A percentile compares a stretch with the other conserved stretches of the same genome.
Conservation (phyloP, 768 basidiomycete genomes). For the Pleurotus djamor region DNA sequence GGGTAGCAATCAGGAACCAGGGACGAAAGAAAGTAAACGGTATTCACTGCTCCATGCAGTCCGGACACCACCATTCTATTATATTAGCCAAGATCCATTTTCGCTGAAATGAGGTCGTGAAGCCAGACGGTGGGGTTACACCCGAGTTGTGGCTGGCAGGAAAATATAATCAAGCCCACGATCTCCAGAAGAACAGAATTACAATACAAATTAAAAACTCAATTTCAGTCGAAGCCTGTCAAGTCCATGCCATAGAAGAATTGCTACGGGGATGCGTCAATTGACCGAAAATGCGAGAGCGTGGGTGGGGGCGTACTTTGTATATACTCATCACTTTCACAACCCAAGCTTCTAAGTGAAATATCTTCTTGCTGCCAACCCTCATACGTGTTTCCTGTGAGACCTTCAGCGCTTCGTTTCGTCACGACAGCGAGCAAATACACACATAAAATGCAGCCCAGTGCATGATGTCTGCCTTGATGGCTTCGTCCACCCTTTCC, state of each 20-base stretch:
- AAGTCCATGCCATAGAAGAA: slow-evolving; percentile 64
- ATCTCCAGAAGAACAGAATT: too few relatives aligned
- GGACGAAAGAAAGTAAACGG: too few relatives aligned
- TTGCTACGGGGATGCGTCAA: slow-evolving; percentile 32
- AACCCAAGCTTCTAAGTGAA: slow-evolving; percentile 96
- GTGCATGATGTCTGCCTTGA: slow-evolving; percentile 94
- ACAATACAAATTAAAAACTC: too few relatives aligned
- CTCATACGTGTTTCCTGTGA: slow-evolving; percentile 92
- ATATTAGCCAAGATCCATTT: too few relatives aligned
- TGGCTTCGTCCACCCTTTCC: slow-evolving; percentile 82
- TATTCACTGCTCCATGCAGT: too few relatives aligned
- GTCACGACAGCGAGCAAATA: slow-evolving; percentile 5
- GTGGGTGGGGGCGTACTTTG: slow-evolving; percentile 48
- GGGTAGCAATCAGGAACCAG: too few relatives aligned
- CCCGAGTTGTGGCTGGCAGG: too few relatives aligned
- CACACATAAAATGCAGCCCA: slow-evolving; percentile 97
- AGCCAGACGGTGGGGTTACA: too few relatives aligned
- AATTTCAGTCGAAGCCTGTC: slow-evolving; percentile 50
- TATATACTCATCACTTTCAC: slow-evolving; percentile 93
- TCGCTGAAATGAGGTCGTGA: too few relatives aligned
- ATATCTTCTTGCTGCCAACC: slow-evolving; percentile 85
- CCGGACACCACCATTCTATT: too few relatives aligned
- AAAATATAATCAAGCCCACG: too few relatives aligned
- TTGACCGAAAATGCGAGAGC: neutral
- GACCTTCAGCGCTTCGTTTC: neutral